These are phyloP conservation scores for Penicillium sclerotigenum DNA, from an alignment of 2,329 filamentous ascomycete species.

Conservation along the genomic window DNA sequence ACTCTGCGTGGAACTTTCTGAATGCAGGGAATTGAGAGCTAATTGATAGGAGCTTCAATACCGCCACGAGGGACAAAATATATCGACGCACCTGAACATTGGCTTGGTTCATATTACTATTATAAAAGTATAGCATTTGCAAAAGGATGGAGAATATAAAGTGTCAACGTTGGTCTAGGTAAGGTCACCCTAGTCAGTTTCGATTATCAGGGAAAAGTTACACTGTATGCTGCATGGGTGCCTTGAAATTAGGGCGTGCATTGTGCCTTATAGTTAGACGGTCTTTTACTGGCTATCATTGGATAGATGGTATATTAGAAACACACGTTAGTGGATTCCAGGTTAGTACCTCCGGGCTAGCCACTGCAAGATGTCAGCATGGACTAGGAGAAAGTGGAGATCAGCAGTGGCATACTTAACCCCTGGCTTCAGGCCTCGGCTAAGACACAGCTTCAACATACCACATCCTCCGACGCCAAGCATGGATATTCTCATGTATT, in stretches of 20 bases:
- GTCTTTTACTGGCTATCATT: not conserved
- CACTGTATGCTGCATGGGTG: not conserved
- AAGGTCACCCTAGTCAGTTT: not conserved
- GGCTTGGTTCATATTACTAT: not conserved
- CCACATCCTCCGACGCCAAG: not conserved
- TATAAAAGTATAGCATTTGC: not conserved
- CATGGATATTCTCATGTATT: conserved; percentile 11
- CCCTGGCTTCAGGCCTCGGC: not conserved
- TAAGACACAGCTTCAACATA: not conserved
- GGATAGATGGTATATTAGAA: not conserved
- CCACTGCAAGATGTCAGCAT: not conserved
- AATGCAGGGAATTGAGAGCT: not conserved
- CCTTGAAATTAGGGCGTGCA: not conserved
- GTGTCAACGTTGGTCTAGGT: not conserved
- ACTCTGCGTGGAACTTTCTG: not conserved
- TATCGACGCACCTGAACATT: not conserved
- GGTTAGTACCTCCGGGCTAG: not conserved
- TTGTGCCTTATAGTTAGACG: not conserved
- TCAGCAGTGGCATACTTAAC: not conserved
- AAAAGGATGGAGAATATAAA: not conserved
- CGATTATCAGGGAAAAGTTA: not conserved
- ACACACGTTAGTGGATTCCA: too few relatives aligned
- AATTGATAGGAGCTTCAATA: not conserved
- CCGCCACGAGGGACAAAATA: not conserved
- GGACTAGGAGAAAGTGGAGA: not conserved